phyloP scores from a whole-genome alignment of 768 basidiomycete species.

The Nidularia pulvinata region DNA sequence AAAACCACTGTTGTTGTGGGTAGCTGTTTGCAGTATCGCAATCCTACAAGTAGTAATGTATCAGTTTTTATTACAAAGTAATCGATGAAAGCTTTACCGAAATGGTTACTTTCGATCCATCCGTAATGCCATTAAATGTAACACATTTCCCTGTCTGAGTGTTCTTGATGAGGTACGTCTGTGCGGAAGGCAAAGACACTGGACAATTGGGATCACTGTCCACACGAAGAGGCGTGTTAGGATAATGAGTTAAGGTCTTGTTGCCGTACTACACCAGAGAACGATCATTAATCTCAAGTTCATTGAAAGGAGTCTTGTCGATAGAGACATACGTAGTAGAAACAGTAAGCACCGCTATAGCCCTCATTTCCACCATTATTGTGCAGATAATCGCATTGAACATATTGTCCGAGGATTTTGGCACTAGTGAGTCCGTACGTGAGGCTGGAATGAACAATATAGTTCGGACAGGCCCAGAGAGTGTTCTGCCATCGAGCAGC shows the following conservation, averaged over 20 bases:
- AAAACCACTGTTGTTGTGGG: constrained; percentile 16
- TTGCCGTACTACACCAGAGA: constrained; percentile 3
- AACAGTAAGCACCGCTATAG: constrained; percentile 5
- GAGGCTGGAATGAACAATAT: background rate
- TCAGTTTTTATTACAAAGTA: constrained; percentile 3
- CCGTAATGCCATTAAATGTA: constrained; percentile 17
- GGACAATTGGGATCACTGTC: constrained; percentile 9
- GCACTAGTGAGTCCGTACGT: constrained; percentile 1
- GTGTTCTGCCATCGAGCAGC: background rate
- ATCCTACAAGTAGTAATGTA: background rate
- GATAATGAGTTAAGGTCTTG: constrained; percentile 10
- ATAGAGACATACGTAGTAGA: constrained; percentile 7
- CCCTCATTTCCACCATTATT: constrained; percentile 1
- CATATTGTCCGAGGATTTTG: constrained; percentile 6
- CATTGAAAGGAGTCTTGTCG: too few relatives aligned
- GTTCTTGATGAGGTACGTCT: constrained; percentile 7
- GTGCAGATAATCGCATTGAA: constrained; percentile 7
- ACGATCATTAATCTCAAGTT: too few relatives aligned
- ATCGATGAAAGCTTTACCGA: constrained; percentile 6
- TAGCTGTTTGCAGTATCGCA: constrained; percentile 8
- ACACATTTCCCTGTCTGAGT: constrained; percentile 16
- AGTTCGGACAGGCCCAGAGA: constrained; percentile 3
- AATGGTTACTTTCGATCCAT: constrained; percentile 20
- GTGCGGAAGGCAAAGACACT: constrained; percentile 3
- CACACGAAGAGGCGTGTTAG: constrained; percentile 9